Evolutionary conservation across 495 filamentous ascomycete species (phyloP).

Genomic region (Friedmanniomyces simplex): DNA sequence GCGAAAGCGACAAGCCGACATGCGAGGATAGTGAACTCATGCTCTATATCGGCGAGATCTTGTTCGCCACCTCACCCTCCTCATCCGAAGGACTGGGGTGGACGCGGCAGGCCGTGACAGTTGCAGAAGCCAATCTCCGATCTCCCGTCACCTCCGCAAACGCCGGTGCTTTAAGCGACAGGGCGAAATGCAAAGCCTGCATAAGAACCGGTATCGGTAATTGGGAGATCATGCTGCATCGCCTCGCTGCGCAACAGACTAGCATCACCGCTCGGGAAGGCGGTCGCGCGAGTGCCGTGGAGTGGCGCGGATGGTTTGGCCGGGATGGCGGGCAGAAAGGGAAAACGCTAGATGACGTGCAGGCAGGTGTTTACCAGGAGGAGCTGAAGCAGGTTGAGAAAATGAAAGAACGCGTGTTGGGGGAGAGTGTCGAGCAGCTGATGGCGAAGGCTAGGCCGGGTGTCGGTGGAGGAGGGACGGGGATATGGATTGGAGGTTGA

Average conservation of each 20-base stretch:
- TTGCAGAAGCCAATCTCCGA: conserved; percentile 18
- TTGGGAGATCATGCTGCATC: conserved; percentile 21
- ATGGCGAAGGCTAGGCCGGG: neutral
- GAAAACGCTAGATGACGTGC: conserved; percentile 8
- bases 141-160: neutral
- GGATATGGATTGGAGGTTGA: neutral
- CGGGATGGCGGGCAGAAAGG: conserved; percentile 12
- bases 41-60: conserved; percentile 86
- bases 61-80: conserved; percentile 51
- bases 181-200: conserved; percentile 15
- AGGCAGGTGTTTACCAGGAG: conserved; percentile 8
- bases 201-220: conserved; percentile 15
- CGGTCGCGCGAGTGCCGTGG: conserved; percentile 5
- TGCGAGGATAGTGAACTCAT: conserved; percentile 81
- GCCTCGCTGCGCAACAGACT: conserved; percentile 5
- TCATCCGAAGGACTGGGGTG: conserved; percentile 17
- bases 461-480: neutral
- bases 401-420: conserved; percentile 11
- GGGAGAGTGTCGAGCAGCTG: conserved; percentile 9
- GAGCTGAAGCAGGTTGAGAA: conserved; percentile 16
- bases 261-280: conserved; percentile 1
- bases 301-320: conserved; percentile 20
- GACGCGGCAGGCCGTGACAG: conserved; percentile 19
- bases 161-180: neutral
- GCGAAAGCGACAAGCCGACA: conserved; percentile 43